phyloP scores from a whole-genome alignment of 768 basidiomycete genomes.

The Tylopilus sp. region DNA sequence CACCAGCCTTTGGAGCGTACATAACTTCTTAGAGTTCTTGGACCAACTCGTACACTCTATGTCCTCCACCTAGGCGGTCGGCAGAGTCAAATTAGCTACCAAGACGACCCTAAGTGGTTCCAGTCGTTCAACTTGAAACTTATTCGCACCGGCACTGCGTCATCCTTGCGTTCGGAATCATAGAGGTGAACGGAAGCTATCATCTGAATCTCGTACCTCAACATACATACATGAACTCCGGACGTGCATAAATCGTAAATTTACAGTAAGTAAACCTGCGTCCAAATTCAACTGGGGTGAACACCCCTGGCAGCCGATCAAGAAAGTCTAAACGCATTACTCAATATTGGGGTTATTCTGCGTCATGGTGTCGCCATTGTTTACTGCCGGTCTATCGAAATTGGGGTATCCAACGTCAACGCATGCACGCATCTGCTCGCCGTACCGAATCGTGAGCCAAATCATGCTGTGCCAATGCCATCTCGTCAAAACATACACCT shows the following conservation, averaged over 20 bases:
- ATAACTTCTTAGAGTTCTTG: background rate
- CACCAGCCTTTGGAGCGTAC: too few species aligned
- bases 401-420: constrained; percentile 53
- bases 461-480: constrained; percentile 39
- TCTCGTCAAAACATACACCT: background rate
- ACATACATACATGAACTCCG: too few species aligned
- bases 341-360: background rate
- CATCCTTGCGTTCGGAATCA: background rate
- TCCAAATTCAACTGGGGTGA: background rate
- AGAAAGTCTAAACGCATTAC: background rate
- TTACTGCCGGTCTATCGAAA: constrained; percentile 4
- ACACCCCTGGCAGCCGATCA: background rate
- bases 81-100: too few species aligned
- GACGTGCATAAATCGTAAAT: background rate
- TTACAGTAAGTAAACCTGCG: background rate
- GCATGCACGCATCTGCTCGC: constrained; percentile 47
- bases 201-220: too few species aligned
- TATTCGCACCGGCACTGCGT: background rate
- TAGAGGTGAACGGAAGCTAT: too few species aligned
- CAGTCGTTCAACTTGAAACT: too few species aligned
- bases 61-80: too few species aligned
- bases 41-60: background rate
- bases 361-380: background rate
- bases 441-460: constrained; percentile 40
- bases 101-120: background rate